A percentile compares a stretch with the other conserved stretches of the same genome.
Conservation (phyloP, 1,139 yeast genomes). For the Kodamaea plutei region DNA sequence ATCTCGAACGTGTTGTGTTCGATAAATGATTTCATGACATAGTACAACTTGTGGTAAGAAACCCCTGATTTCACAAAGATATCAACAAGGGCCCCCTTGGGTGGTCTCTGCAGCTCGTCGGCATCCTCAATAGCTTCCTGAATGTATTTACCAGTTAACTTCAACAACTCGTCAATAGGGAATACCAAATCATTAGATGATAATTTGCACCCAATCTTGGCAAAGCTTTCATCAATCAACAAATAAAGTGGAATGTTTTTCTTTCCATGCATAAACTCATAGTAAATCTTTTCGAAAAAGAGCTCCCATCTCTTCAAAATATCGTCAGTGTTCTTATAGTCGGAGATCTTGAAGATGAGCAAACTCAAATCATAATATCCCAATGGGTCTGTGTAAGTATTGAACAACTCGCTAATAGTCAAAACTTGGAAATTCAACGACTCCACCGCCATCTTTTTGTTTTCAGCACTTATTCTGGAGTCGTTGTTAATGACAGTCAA, state of each 20-base stretch:
- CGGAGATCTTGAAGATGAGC: conserved; percentile 75
- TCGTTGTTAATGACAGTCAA: conserved; percentile 59
- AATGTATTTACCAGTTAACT: conserved; percentile 46
- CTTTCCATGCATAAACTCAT: conserved; percentile 28
- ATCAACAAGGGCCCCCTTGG: conserved; percentile 48
- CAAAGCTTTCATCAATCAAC: conserved; percentile 35
- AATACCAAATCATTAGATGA: conserved; percentile 65
- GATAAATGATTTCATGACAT: conserved; percentile 60
- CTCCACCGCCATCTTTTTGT: conserved; percentile 44
- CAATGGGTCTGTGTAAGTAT: conserved; percentile 81
- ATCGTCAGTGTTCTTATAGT: conserved; percentile 70
- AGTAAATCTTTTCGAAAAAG: conserved; percentile 47
- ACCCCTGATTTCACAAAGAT: conserved; percentile 77
- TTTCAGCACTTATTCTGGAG: conserved; percentile 46
- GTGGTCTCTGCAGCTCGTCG: conserved; percentile 41
- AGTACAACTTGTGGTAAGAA: conserved; percentile 64
- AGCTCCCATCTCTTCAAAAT: conserved; percentile 69
- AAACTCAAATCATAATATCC: conserved; percentile 83
- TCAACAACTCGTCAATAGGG: conserved; percentile 71
- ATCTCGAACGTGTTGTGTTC: conserved; percentile 56
- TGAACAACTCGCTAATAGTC: conserved; percentile 75
- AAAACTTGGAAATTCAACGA: conserved; percentile 63
- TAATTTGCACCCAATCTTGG: conserved; percentile 41
- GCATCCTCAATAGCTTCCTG: conserved; percentile 34
- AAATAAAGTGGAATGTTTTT: conserved; percentile 37